Base-by-base conservation (phyloP, 1,284 basidiomycete species). In the Puccinia novopanici region DNA sequence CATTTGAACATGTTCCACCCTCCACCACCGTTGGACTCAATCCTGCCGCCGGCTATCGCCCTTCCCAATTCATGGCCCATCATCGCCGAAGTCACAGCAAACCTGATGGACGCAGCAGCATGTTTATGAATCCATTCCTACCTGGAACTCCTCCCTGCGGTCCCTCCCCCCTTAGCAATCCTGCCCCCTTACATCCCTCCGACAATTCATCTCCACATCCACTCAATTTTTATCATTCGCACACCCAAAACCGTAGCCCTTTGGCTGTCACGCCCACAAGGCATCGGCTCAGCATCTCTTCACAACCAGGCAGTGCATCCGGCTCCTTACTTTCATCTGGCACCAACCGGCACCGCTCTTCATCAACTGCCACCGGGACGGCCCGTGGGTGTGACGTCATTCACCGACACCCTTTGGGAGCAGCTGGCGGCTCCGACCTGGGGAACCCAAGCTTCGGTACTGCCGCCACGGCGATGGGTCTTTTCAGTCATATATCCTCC, bases 41-140 rank as follows among this genome's bases (percentile, higher is more conserved):
- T 37, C 24, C 50, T 15, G 55, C 24, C 30, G 2, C 48, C 24
- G 52, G 30, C 52, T 72, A 72, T 40, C 70, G 55, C 30, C 70
- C 24, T 75, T 48, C 54, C 45, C 30, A 54, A 15, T 63, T 75
- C 72, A 1, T 59, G 30, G 15, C 72, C 34, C 75, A 61, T 34
- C 77, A 79, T 79, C 77, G 77, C 10, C 77, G 77, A 15, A 79
- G 67, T 72, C 77, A 72, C 34, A 72, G 68, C 45, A 79, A 79
- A 54, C 77, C 77, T 22, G 77, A 79, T 50, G 67, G 55, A 45
- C 76, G 76, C n/a, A 71, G 37, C 50, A 68, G 61, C 40, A 61
- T 48, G 22, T 59, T 70, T 19, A 24, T 42, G 27, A 54, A 70
- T 30, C 57, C 77, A 34, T 71, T 59, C 27, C 34, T 67, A 65